These are phyloP conservation scores for Avena sativa DNA, from an alignment of 176 grass and related monocot genomes.

Conservation along the genomic window DNA sequence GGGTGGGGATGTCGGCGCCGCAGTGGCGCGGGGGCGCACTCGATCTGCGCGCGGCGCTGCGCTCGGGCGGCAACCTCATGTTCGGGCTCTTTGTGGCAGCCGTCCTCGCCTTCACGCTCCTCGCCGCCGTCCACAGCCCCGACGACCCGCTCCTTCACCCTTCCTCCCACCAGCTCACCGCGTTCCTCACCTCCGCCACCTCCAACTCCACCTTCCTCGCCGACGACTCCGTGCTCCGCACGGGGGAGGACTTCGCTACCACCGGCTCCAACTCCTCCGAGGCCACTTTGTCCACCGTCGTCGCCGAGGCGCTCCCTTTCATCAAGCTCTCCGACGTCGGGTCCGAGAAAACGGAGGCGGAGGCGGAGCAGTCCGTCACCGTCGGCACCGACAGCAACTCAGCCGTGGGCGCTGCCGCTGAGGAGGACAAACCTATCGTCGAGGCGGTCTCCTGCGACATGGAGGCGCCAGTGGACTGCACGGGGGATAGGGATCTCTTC, in stretches of 20 bases:
- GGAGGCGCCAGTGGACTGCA: slow-evolving; percentile 68
- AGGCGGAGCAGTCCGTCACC: slow-evolving; percentile 47
- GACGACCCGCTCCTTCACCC: slow-evolving; percentile 89
- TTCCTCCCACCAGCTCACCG: slow-evolving; percentile 75
- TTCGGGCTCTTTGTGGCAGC: slow-evolving; percentile 90
- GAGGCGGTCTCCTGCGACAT: slow-evolving; percentile 67
- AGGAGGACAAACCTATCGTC: slow-evolving; percentile 17
- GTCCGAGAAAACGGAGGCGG: slow-evolving; percentile 33
- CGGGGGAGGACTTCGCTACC: slow-evolving; percentile 77
- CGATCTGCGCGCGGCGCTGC: slow-evolving; percentile 58
- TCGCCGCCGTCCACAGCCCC: slow-evolving; percentile 84
- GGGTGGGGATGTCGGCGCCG: slow-evolving; percentile 36
- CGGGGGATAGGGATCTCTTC: slow-evolving; percentile 71
- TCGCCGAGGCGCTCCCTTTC: slow-evolving; percentile 51
- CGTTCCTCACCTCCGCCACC: slow-evolving; percentile 83
- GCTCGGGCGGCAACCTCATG: slow-evolving; percentile 72
- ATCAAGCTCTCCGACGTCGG: slow-evolving; percentile 76
- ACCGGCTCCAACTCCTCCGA: slow-evolving; percentile 26
- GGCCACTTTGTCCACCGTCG: neutral
- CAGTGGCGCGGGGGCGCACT: slow-evolving; percentile 49
- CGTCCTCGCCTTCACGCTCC: slow-evolving; percentile 88
- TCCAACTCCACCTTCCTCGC: slow-evolving; percentile 81
- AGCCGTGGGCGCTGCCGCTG: slow-evolving; percentile 10
- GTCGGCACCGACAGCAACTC: slow-evolving; percentile 41
- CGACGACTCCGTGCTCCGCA: slow-evolving; percentile 82